Evolutionary conservation across 768 basidiomycete genomes (phyloP), one percentile per base, ranked within the genome.

Genomic region (Russula dissimulans): DNA sequence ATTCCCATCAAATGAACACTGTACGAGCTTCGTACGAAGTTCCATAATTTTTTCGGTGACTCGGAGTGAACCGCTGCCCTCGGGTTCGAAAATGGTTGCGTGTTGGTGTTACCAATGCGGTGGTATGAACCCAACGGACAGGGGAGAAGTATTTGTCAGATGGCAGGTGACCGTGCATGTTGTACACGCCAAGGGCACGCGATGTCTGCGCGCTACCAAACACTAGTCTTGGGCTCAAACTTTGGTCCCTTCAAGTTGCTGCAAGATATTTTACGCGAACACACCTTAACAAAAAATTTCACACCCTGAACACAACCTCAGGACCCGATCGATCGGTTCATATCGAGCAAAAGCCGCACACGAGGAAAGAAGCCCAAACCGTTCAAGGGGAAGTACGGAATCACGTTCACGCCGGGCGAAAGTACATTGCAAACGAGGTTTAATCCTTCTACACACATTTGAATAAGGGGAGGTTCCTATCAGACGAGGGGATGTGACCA

Each of bases 391-490:
- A 43, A n/a, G 56, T 29, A 47, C n/a, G 31, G 38, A 43, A 47
- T 42, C 32, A 61, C 29, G 38, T 61, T 54, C 59, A 60, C 50
- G 50, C 50, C 39, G 39, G 55, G 52, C 34, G 45, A 44, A 32
- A 53, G 44, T 64, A 64, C 60, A 62, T 36, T 61, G 59, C 45
- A 43, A 62, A 46, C 54, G 34, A 39, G 12, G 29, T 52, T 61
- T 51, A 36, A 56, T 43, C 50, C 56, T 62, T 64, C 54, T 64
- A 64, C 45, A 62, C 47, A 54, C 47, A 61, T 36, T 62, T 62
- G 60, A 46, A 52, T 45, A 55, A 52, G 12, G n/a, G 56, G 29
- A 4, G 38, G 47, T 61, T 56, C 50, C 50, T 47, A 52, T 62
- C 49, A 53, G 43, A 62, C 59, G 52, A 31, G 14, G 36, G 18